Conservation (phyloP, 2,329 filamentous ascomycete species). For the Berkeleyomyces basicola region DNA sequence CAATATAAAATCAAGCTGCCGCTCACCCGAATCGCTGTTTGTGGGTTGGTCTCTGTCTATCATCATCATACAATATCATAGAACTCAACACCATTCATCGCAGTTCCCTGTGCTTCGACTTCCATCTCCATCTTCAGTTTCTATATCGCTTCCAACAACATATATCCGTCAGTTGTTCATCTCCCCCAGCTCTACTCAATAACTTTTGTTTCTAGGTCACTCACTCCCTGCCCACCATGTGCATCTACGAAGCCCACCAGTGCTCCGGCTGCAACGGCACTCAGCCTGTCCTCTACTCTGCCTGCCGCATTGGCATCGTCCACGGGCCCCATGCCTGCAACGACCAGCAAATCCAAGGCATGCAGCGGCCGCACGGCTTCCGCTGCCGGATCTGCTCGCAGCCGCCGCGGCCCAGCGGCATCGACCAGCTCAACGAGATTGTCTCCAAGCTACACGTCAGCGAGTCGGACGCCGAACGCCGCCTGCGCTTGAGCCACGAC, state of each 20-base stretch:
- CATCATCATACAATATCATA: not conserved
- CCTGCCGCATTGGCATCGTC: not conserved
- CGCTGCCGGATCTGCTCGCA: not conserved
- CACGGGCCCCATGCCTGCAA: not conserved
- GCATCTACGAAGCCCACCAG: conserved; percentile 1
- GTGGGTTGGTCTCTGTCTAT: not conserved
- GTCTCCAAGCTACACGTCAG: not conserved
- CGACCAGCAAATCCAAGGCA: not conserved
- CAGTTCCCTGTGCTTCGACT: not conserved
- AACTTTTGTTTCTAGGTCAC: not conserved
- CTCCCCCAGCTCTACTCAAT: not conserved
- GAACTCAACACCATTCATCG: not conserved
- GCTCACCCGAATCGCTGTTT: not conserved
- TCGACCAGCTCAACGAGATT: not conserved
- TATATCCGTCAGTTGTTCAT: not conserved
- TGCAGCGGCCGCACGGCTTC: not conserved
- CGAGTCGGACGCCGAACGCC: not conserved
- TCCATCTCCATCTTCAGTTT: not conserved
- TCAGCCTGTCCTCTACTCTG: not conserved
- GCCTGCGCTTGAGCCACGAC: not conserved
- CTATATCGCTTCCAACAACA: not conserved
- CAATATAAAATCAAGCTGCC: not conserved
- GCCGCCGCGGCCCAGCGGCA: not conserved
- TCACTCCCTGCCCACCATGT: not conserved
- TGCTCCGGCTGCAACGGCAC: not conserved